These are phyloP conservation scores for Oryza officinalis DNA, from an alignment of 176 grass and related monocot species.

Conservation along the genomic window DNA sequence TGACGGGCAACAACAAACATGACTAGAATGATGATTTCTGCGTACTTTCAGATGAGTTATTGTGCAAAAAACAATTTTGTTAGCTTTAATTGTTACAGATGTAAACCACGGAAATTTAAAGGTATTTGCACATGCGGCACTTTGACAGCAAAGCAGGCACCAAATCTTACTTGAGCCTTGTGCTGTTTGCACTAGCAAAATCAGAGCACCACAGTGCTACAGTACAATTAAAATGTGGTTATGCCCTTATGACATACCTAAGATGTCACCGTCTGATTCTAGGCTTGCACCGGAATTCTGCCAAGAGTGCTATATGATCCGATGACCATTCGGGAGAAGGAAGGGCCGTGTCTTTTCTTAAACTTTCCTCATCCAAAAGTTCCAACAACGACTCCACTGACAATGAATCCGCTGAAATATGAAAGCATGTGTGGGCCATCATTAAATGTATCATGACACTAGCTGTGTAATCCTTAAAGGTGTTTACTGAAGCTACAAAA, in stretches of 20 bases:
- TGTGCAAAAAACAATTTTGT: not conserved
- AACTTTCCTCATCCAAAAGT: conserved; percentile 93
- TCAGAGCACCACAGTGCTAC: not conserved
- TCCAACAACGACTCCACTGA: conserved; percentile 93
- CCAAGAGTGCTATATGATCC: conserved; percentile 94
- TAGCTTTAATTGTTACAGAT: not conserved
- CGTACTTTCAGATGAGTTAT: not conserved
- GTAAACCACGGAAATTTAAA: not conserved
- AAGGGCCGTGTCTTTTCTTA: conserved; percentile 95
- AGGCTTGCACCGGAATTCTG: conserved; percentile 97
- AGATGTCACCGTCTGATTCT: conserved; percentile 70
- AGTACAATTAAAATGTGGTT: not conserved
- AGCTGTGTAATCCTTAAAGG: conserved; percentile 12
- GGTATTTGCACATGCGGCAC: not conserved
- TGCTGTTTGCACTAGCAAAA: not conserved
- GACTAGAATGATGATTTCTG: not conserved
- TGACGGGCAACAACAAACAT: not conserved
- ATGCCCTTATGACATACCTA: conserved; percentile 51
- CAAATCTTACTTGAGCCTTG: not conserved
- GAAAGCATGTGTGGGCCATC: conserved; percentile 13
- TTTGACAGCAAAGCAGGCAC: not conserved
- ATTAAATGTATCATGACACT: conserved; percentile 21
- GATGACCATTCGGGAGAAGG: conserved; percentile 99
- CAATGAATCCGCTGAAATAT: conserved; percentile 92
- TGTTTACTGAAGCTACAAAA: conserved; percentile 11